Conservation (phyloP, 495 filamentous ascomycete species). For the Daldinia vernicosa region DNA sequence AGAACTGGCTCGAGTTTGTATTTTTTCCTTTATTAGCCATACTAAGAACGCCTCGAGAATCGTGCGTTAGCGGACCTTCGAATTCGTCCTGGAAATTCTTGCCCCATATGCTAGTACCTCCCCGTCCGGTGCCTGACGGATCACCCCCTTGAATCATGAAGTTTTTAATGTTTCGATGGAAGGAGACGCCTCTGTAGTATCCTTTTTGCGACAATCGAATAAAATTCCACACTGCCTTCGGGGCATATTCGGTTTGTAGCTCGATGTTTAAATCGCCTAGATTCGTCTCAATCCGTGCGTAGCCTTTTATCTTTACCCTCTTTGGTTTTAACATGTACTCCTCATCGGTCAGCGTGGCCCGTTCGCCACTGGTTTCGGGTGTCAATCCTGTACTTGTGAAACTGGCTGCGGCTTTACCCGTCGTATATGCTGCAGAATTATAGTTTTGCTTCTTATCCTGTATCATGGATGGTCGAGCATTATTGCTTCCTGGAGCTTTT, state of each 20-base stretch:
- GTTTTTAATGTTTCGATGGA: conserved; percentile 91
- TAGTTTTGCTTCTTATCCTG: conserved; percentile 67
- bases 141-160: conserved; percentile 99
- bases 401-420: conserved; percentile 88
- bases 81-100: conserved; percentile 93
- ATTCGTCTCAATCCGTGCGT: conserved; percentile 86
- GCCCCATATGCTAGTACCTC: conserved; percentile 88
- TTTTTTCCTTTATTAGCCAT: conserved; percentile 99
- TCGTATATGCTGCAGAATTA: conserved; percentile 90
- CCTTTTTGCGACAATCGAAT: conserved; percentile 85
- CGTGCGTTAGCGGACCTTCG: conserved; percentile 84
- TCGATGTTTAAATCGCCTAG: conserved; percentile 87
- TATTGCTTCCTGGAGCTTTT: conserved; percentile 50
- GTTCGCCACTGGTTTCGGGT: conserved; percentile 84
- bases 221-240: conserved; percentile 97
- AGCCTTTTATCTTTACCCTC: conserved; percentile 87
- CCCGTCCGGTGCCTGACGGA: conserved; percentile 86
- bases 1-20: conserved; percentile 95
- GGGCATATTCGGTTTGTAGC: conserved; percentile 88
- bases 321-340: conserved; percentile 94
- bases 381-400: conserved; percentile 95
- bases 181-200: conserved; percentile 82
- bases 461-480: conserved; percentile 50
- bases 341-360: conserved; percentile 87
- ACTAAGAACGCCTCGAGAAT: conserved; percentile 77